A percentile compares a stretch with the other conserved stretches of the same genome.
phyloP scores from a whole-genome alignment of 2,329 filamentous ascomycete genomes.

The Xylariaceae sp. region DNA sequence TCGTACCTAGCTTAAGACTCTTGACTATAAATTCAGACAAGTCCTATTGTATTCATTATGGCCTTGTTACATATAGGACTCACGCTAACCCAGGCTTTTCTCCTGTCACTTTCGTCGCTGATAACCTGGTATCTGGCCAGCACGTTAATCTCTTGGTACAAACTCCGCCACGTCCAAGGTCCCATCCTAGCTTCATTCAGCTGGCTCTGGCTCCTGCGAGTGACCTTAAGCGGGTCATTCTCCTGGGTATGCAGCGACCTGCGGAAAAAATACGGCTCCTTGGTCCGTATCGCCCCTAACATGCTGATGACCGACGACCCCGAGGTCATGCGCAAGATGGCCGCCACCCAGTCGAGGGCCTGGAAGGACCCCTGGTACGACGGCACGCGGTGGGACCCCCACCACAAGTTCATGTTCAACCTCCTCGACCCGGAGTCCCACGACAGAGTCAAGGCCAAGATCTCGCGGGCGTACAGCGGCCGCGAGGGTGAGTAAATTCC shows the following conservation, averaged over 20 bases:
- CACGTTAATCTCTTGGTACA: slow-evolving; percentile 20
- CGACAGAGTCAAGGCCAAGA: slow-evolving; percentile 26
- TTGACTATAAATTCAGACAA: background rate
- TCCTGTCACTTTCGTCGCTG: background rate
- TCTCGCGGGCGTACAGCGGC: slow-evolving; percentile 27
- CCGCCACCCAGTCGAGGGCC: slow-evolving; percentile 21
- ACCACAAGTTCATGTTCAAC: slow-evolving; percentile 20
- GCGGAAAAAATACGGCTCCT: slow-evolving; percentile 18
- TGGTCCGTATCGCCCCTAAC: slow-evolving; percentile 30
- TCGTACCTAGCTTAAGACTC: background rate
- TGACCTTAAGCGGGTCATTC: background rate
- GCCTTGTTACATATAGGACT: background rate
- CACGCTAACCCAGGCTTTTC: background rate
- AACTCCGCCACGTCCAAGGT: slow-evolving; percentile 24
- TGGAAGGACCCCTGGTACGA: slow-evolving; percentile 23
- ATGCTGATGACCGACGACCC: slow-evolving; percentile 28
- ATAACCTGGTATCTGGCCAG: slow-evolving; percentile 8
- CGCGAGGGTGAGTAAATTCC: too few relatives aligned
- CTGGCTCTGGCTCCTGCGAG: slow-evolving; percentile 17
- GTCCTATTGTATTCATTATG: background rate
- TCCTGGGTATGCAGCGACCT: background rate
- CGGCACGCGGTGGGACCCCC: slow-evolving; percentile 21
- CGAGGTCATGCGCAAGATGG: slow-evolving; percentile 23
- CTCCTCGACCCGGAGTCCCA: slow-evolving; percentile 16
- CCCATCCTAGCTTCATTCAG: slow-evolving; percentile 23